These are phyloP conservation scores for Aeschynomene evenia DNA, from an alignment of 306 rosid genomes.

Conservation along the genomic window DNA sequence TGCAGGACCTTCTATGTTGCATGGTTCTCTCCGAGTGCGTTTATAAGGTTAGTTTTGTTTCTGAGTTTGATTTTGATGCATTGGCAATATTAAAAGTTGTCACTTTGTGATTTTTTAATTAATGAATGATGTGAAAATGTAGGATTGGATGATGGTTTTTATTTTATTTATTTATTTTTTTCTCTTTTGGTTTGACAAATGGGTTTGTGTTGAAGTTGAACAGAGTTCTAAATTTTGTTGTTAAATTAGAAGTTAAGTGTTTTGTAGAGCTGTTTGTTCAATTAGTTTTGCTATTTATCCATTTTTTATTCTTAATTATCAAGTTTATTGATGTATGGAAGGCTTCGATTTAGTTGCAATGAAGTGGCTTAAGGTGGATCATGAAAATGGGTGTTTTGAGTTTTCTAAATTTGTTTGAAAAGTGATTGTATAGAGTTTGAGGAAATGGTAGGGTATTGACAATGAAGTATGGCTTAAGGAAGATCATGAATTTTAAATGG, in stretches of 20 bases:
- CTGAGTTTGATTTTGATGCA: no score
- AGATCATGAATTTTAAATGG: neutral
- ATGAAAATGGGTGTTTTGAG: neutral
- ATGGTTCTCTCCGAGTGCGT: constrained; percentile 97
- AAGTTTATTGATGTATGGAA: neutral
- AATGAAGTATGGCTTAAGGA: no score
- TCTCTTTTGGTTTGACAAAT: no score
- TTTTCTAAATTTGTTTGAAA: neutral
- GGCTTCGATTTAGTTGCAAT: neutral
- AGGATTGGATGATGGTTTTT: no score
- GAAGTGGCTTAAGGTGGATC: neutral
- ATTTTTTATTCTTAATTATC: neutral
- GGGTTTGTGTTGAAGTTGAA: constrained; percentile 5
- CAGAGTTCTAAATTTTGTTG: neutral
- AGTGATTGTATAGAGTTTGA: neutral
- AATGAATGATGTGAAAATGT: no score
- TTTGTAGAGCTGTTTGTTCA: neutral
- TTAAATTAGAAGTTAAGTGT: neutral
- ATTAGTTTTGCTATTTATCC: neutral
- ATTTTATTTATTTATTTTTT: no score
- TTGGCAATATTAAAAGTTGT: no score
- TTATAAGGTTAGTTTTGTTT: constrained; percentile 80
- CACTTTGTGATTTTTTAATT: no score
- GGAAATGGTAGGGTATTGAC: neutral
- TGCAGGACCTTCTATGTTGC: constrained; percentile 90